phyloP scores from a whole-genome alignment of 2,329 filamentous ascomycete species.

The Aspergillus chevalieri region DNA sequence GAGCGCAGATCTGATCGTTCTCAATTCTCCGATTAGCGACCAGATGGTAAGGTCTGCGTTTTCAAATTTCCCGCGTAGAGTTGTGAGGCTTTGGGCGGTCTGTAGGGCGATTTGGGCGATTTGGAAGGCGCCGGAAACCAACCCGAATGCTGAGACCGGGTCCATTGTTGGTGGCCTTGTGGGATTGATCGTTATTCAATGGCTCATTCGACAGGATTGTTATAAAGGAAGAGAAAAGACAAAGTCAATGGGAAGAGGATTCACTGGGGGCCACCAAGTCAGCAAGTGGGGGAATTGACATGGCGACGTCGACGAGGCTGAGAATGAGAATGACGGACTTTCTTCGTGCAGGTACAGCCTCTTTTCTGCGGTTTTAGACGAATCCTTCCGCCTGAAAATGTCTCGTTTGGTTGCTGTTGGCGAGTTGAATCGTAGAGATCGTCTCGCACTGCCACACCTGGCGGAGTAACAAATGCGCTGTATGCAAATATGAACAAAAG shows the following conservation, averaged over 20 bases:
- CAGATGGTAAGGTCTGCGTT: slow-evolving; percentile 35
- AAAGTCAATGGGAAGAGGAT: neutral
- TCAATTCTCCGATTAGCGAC: slow-evolving; percentile 31
- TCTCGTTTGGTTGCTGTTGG: no score
- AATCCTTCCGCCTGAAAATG: no score
- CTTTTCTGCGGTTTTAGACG: no score
- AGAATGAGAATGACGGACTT: no score
- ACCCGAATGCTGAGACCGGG: slow-evolving; percentile 29
- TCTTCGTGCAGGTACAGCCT: no score
- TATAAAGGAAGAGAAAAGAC: no score
- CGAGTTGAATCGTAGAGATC: no score
- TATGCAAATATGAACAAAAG: no score
- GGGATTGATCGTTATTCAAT: neutral
- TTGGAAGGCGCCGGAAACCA: slow-evolving; percentile 28
- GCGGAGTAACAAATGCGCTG: no score
- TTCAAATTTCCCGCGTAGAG: slow-evolving; percentile 28
- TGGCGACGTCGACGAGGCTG: no score
- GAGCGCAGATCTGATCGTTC: slow-evolving; percentile 31
- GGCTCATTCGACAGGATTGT: neutral
- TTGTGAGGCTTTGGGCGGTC: slow-evolving; percentile 26
- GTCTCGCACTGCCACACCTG: no score
- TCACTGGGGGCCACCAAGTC: neutral
- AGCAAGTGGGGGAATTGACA: no score
- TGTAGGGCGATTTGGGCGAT: slow-evolving; percentile 29
- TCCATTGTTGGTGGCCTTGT: slow-evolving; percentile 20